A percentile compares a stretch with the other conserved stretches of the same genome.
These are phyloP conservation scores for Selenicereus undatus DNA, from an alignment of 148 eudicot genomes.

Conservation along the genomic window DNA sequence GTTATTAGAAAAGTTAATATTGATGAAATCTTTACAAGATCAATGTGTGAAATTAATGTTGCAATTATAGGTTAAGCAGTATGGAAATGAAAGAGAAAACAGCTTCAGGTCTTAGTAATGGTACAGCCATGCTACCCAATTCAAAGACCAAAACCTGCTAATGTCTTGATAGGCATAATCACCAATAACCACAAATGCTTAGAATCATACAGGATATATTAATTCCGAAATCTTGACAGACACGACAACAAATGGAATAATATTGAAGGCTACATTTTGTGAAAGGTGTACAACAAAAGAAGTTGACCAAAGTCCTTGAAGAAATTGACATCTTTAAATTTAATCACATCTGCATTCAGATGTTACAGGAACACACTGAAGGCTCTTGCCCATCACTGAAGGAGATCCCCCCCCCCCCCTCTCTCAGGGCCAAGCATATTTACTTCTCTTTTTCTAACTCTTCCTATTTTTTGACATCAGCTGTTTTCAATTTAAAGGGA, in stretches of 20 bases:
- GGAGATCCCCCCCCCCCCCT: neutral
- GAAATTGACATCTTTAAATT: neutral
- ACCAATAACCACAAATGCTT: neutral
- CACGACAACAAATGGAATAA: neutral
- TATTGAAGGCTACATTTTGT: neutral
- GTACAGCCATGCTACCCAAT: neutral
- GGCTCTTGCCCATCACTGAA: conserved; percentile 5
- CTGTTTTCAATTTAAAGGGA: neutral
- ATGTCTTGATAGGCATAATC: neutral
- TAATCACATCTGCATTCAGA: neutral
- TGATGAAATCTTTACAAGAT: conserved; percentile 10
- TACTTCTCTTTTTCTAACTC: neutral
- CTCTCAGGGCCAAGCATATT: neutral
- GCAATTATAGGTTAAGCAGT: conserved; percentile 1
- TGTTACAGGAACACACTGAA: neutral
- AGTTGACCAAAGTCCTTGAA: conserved; percentile 6
- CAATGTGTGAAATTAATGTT: neutral
- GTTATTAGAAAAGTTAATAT: conserved; percentile 62
- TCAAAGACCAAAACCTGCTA: neutral
- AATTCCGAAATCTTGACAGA: neutral
- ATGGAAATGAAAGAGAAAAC: neutral
- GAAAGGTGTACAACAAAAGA: neutral
- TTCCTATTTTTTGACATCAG: neutral
- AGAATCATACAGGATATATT: neutral
- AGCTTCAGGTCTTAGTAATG: neutral